Evolutionary conservation across 768 basidiomycete species (phyloP).

Genomic region (Phaffia tasmanica): DNA sequence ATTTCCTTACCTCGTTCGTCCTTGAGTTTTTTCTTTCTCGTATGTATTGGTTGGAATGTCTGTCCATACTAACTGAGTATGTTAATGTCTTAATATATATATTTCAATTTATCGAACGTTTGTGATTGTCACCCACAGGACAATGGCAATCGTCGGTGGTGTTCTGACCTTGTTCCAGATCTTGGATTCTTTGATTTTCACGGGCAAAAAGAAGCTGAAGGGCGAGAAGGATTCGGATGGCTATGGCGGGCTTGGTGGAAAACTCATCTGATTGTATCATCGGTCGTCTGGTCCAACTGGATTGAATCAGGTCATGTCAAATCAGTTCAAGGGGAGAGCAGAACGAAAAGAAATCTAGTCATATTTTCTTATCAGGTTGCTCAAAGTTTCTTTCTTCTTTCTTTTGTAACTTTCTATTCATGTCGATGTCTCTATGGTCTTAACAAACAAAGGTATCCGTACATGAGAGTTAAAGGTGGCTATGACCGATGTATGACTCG

Average conservation of each 20-base stretch:
- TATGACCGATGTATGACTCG: too few species aligned
- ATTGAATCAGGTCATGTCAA: too few species aligned
- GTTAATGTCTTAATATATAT: not conserved
- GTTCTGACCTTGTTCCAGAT: slow-evolving; percentile 88
- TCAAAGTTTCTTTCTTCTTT: too few species aligned
- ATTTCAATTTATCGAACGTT: not conserved
- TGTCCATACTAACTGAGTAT: slow-evolving; percentile 8
- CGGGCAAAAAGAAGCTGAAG: slow-evolving; percentile 56
- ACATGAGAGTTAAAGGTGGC: too few species aligned
- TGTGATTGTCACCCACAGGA: slow-evolving; percentile 55
- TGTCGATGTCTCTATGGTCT: too few species aligned
- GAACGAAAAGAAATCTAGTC: too few species aligned
- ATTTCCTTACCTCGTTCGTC: slow-evolving; percentile 91
- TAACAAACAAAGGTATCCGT: too few species aligned
- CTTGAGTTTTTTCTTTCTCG: not conserved
- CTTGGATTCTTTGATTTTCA: slow-evolving; percentile 75
- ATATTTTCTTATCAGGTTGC: too few species aligned
- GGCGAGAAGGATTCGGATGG: slow-evolving; percentile 8
- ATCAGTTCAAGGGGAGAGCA: too few species aligned
- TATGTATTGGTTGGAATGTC: not conserved
- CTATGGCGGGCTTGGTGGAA: slow-evolving; percentile 1
- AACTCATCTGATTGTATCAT: slow-evolving; percentile 6
- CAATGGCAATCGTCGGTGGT: slow-evolving; percentile 94
- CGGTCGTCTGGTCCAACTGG: too few species aligned
- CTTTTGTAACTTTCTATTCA: too few species aligned